A percentile compares a stretch with the other conserved stretches of the same genome.
These are phyloP conservation scores for Scytalidium lignicola DNA, from an alignment of 2,329 filamentous ascomycete species.

Conservation along the genomic window DNA sequence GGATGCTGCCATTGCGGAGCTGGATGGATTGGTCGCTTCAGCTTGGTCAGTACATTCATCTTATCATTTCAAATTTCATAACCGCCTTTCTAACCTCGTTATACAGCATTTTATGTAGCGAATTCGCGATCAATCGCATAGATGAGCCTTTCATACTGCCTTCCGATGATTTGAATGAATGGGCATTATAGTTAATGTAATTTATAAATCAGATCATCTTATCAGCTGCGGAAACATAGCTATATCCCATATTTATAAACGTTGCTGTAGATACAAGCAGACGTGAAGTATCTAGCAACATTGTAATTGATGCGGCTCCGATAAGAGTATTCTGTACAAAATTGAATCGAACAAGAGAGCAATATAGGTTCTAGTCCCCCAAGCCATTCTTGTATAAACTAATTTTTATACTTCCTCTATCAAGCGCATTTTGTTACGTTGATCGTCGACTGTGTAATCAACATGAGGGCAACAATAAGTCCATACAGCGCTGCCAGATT, in stretches of 20 bases:
- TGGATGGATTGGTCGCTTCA: slow-evolving; percentile 87
- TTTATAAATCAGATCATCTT: neutral
- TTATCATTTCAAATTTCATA: slow-evolving; percentile 3
- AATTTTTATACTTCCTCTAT: neutral
- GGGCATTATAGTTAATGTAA: slow-evolving; percentile 56
- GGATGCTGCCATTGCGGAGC: slow-evolving; percentile 78
- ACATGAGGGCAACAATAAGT: slow-evolving; percentile 92
- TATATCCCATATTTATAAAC: too few species aligned
- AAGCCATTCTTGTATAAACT: too few species aligned
- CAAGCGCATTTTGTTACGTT: slow-evolving; percentile 36
- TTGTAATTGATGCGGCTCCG: too few species aligned
- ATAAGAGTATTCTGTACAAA: too few species aligned
- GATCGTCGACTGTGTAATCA: slow-evolving; percentile 83
- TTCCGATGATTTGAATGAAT: slow-evolving; percentile 72
- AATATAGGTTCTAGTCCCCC: too few species aligned
- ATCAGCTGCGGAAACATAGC: neutral
- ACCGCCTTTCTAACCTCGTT: slow-evolving; percentile 18
- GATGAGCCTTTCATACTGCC: slow-evolving; percentile 84
- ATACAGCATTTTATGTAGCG: slow-evolving; percentile 81
- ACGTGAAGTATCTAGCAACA: too few species aligned
- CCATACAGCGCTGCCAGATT: slow-evolving; percentile 77
- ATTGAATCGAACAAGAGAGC: too few species aligned
- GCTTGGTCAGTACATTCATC: slow-evolving; percentile 62
- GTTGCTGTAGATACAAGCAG: too few species aligned
- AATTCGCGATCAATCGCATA: slow-evolving; percentile 89